phyloP scores from a whole-genome alignment of 2,329 filamentous ascomycete genomes.

The Diaporthe aspalathi region DNA sequence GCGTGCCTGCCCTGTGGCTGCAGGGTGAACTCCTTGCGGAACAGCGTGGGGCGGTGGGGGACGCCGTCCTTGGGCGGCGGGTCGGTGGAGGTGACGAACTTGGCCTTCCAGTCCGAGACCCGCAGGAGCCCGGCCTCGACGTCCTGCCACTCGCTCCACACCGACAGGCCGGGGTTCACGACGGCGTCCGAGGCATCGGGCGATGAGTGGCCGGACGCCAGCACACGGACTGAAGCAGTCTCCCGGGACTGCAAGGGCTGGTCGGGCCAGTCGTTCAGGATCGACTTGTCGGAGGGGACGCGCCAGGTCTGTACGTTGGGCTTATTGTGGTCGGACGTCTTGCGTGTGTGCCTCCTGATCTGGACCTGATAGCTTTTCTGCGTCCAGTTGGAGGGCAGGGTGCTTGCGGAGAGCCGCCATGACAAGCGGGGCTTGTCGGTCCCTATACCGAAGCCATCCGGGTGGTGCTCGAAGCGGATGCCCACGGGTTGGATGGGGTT shows the following conservation, averaged over 20 bases:
- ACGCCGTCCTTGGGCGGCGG: conserved; percentile 28
- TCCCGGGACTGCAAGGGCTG: conserved; percentile 31
- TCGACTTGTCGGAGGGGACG: conserved; percentile 20
- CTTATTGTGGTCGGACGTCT: background rate
- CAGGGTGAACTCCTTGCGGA: conserved; percentile 29
- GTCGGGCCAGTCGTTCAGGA: conserved; percentile 30
- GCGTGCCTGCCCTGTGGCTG: background rate
- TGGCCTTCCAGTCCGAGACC: conserved; percentile 36
- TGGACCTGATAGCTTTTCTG: conserved; percentile 37
- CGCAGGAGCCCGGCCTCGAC: conserved; percentile 35
- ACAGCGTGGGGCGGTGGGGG: conserved; percentile 33
- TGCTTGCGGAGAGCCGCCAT: conserved; percentile 29
- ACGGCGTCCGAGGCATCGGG: background rate
- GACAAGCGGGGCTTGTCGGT: conserved; percentile 33
- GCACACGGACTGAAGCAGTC: conserved; percentile 25
- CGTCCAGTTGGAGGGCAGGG: conserved; percentile 20
- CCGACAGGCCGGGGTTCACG: background rate
- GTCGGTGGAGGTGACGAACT: conserved; percentile 32
- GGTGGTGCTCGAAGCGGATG: conserved; percentile 38
- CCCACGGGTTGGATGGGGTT: conserved; percentile 10
- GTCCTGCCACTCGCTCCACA: conserved; percentile 24
- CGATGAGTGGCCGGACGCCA: background rate
- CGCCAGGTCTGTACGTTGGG: conserved; percentile 8
- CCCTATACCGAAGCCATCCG: conserved; percentile 36
- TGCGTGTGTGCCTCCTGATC: conserved; percentile 1